Base-by-base conservation (phyloP, 805 yeast species). In the Ogataea methylovora region DNA sequence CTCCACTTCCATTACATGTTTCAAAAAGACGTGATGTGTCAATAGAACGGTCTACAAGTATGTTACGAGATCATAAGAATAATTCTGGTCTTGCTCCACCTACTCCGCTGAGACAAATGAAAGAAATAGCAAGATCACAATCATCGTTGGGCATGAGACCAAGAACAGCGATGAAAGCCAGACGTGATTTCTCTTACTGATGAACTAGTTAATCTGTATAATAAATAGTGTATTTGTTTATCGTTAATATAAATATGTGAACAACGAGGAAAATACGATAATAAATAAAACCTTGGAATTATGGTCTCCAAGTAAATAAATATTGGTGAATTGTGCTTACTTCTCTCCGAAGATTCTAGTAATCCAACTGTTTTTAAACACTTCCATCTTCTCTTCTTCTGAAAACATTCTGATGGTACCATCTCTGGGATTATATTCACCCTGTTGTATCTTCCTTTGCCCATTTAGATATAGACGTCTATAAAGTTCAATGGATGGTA, bases 341-440 rank as follows among this genome's bases (percentile, higher is more conserved):
- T 60, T 63, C 24, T 56, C 60, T 12, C 75, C 75, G 48, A 69
- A 69, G 4, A 68, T 39, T 36, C 51, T 45, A 1, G 70, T 64
- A 15, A 63, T 27, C 65, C 66, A 60, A 19, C 65, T 52, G 21
- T 58, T 45, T 24, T 48, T 42, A 38, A 69, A 71, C 8, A 52
- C 47, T 33, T 56, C 54, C 12, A 44, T 37, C 35, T 52, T 60
- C 42, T 71, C 77, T 28, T 60, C 62, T 12, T 63, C 67, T 10
- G 56, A 47, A 47, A 67, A 71, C 31, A 62, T 47, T n/a, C 68
- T 49, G 5, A 68, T 49, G 1, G 67, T 56, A 0, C 74, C 74
- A 33, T 68, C 73, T 2, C 52, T 52, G 1, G 67, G 62, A 31
- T 54, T 47, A 38, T 56, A 54, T 29, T 63, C 71, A 9, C 77